Percentiles rank a stretch among this genome's conserved stretches.
phyloP scores from a whole-genome alignment of 345 rosid genomes.

The Raphanus sativus region DNA sequence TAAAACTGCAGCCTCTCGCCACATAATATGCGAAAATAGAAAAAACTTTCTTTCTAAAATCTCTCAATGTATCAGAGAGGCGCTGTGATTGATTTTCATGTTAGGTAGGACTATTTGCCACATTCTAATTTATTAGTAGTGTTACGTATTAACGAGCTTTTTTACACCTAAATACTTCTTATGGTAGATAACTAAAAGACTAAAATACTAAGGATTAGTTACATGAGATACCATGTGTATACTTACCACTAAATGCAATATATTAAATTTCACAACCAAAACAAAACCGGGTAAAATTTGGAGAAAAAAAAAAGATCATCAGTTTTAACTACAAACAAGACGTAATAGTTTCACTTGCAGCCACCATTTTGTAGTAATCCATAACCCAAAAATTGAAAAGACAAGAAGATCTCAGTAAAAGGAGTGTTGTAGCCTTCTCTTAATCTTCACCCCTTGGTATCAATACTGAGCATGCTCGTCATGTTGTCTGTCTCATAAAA shows the following conservation, averaged over 20 bases:
- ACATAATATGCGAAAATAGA: background rate
- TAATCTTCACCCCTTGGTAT: background rate
- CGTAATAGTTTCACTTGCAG: background rate
- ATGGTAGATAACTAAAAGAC: background rate
- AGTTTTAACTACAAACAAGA: background rate
- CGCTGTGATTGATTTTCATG: background rate
- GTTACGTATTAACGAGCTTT: background rate
- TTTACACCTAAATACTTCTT: background rate
- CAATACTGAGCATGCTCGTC: conserved; percentile 1
- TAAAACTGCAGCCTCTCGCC: background rate
- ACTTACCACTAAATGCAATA: background rate
- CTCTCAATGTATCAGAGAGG: background rate
- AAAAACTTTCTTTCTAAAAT: background rate
- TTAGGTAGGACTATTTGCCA: background rate
- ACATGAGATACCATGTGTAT: background rate
- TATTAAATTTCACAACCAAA: background rate
- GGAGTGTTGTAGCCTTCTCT: background rate
- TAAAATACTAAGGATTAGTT: background rate
- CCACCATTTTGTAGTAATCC: background rate
- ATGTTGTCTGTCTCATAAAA: background rate
- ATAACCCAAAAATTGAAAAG: background rate
- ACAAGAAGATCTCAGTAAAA: background rate
- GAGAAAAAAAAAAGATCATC: background rate
- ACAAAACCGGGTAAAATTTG: background rate
- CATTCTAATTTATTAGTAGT: background rate